These are phyloP conservation scores for Amanita polypyramis DNA, from an alignment of 768 basidiomycete genomes.

Conservation along the genomic window DNA sequence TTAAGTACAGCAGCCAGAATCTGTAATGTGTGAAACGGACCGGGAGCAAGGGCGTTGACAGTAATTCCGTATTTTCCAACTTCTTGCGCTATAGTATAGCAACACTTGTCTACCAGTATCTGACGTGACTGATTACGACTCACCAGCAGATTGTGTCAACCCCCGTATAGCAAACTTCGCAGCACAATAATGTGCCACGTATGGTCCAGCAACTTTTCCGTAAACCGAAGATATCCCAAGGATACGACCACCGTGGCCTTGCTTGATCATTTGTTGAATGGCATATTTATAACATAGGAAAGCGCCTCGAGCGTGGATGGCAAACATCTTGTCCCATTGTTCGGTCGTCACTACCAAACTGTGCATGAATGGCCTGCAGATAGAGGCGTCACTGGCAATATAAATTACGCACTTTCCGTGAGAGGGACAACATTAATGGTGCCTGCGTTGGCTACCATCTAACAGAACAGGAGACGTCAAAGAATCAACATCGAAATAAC, in stretches of 20 bases:
- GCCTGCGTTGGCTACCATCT: conserved; percentile 40
- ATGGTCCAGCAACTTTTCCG: conserved; percentile 18
- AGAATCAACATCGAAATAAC: too few species aligned
- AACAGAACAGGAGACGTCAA: too few species aligned
- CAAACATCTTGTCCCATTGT: conserved; percentile 30
- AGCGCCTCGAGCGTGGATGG: conserved; percentile 45
- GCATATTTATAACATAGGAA: conserved; percentile 60
- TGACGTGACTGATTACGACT: too few species aligned
- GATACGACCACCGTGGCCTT: conserved; percentile 43
- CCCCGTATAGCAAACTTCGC: conserved; percentile 31
- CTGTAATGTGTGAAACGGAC: too few species aligned
- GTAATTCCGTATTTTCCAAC: conserved; percentile 27
- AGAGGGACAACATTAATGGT: conserved; percentile 17
- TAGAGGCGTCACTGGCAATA: too few species aligned
- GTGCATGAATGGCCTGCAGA: too few species aligned
- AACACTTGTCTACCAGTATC: too few species aligned
- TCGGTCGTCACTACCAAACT: conserved; percentile 23
- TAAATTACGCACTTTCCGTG: conserved; percentile 6
- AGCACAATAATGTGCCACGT: conserved; percentile 18
- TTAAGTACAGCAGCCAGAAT: too few species aligned
- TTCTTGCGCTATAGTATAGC: conserved; percentile 25
- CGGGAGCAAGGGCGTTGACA: conserved; percentile 32
- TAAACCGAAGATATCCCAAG: conserved; percentile 31
- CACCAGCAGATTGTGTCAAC: conserved; percentile 29
- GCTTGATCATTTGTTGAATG: conserved; percentile 47